Evolutionary conservation across 1,284 basidiomycete genomes (phyloP).

Genomic region (Rhodotorula sp.): DNA sequence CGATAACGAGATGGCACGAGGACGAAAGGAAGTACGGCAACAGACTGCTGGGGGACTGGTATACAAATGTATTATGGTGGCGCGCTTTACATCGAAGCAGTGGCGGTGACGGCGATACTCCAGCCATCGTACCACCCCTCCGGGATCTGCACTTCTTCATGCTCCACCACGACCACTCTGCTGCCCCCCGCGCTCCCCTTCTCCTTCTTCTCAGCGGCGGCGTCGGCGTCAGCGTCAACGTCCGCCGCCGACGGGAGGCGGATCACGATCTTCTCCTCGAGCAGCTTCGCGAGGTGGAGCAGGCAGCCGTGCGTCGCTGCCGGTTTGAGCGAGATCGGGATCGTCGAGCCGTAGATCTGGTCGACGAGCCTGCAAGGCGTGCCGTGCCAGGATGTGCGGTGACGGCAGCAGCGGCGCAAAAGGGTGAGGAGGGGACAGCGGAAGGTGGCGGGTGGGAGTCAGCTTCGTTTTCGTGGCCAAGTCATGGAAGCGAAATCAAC

Average conservation of each 20-base stretch:
- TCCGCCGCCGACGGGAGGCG: constrained; percentile 1
- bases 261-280: constrained; percentile 62
- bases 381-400: no score
- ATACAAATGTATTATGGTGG: no score
- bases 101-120: not conserved
- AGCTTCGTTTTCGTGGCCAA: no score
- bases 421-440: no score
- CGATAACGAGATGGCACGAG: no score
- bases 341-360: constrained; percentile 38
- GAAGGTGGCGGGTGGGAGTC: no score
- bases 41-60: no score
- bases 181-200: not conserved
- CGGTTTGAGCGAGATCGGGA: constrained; percentile 66
- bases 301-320: constrained; percentile 68
- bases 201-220: not conserved
- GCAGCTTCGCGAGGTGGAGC: constrained; percentile 72
- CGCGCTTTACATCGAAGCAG: no score
- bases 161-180: not conserved
- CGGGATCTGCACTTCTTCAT: not conserved
- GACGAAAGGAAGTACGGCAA: no score
- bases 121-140: constrained; percentile 19
- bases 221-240: not conserved
- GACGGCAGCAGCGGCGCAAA: no score
- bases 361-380: constrained; percentile 26
- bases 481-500: no score